Conservation (phyloP, 2,329 filamentous ascomycete genomes). For the Scytalidium lignicola region DNA sequence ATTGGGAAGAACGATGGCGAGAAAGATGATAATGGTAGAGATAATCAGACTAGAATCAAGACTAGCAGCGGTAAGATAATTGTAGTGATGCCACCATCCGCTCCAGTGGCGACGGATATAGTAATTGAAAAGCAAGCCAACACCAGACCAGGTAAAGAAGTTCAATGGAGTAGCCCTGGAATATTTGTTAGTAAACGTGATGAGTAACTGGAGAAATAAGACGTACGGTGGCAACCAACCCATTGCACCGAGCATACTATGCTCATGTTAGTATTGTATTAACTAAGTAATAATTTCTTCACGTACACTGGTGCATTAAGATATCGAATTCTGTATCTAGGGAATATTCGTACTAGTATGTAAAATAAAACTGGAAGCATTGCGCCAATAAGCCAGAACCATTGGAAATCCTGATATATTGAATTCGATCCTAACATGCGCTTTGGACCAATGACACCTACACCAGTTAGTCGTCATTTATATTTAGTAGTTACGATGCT, state of each 20-base stretch:
- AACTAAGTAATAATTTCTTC: background rate
- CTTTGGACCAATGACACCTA: slow-evolving; percentile 60
- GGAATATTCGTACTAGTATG: slow-evolving; percentile 48
- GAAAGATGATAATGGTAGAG: slow-evolving; percentile 64
- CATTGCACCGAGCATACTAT: slow-evolving; percentile 29
- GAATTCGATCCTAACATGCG: slow-evolving; percentile 60
- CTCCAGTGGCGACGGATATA: slow-evolving; percentile 57
- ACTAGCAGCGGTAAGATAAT: slow-evolving; percentile 66
- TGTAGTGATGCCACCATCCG: slow-evolving; percentile 65
- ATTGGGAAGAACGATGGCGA: slow-evolving; percentile 60
- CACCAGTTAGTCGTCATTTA: slow-evolving; percentile 37
- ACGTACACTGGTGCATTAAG: slow-evolving; percentile 38
- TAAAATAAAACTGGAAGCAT: slow-evolving; percentile 52
- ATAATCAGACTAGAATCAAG: slow-evolving; percentile 66
- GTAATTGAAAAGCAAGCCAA: slow-evolving; percentile 67
- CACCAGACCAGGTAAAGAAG: slow-evolving; percentile 68
- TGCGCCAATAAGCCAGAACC: slow-evolving; percentile 62
- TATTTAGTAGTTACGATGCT: slow-evolving; percentile 15
- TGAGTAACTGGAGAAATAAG: slow-evolving; percentile 30
- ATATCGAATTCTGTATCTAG: slow-evolving; percentile 57
- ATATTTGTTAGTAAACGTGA: background rate
- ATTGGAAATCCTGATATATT: slow-evolving; percentile 59
- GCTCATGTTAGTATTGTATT: background rate
- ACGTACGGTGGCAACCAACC: slow-evolving; percentile 31
- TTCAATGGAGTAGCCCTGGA: slow-evolving; percentile 60